Percentiles rank a stretch among this genome's conserved stretches.
These are phyloP conservation scores for Carex kokanica DNA, from an alignment of 176 grass and related monocot genomes.

Conservation along the genomic window DNA sequence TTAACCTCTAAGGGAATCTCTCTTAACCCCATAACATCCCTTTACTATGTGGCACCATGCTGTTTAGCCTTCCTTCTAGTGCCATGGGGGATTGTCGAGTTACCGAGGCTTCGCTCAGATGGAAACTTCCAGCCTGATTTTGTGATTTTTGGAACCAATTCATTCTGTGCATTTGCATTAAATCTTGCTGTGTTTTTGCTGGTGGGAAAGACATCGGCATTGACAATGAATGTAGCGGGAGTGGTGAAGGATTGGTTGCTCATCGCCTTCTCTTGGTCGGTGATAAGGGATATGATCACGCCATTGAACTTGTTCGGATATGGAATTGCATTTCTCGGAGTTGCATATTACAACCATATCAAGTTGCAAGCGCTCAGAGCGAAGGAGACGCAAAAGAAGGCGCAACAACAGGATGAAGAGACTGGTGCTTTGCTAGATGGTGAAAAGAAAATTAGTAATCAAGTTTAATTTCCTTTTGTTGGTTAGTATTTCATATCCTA, in stretches of 20 bases:
- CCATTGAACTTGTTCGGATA: slow-evolving; percentile 86
- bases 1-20: slow-evolving; percentile 94
- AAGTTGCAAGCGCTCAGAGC: slow-evolving; percentile 87
- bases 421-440: slow-evolving; percentile 52
- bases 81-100: slow-evolving; percentile 75
- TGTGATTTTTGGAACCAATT: slow-evolving; percentile 81
- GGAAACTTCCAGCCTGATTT: slow-evolving; percentile 69
- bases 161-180: slow-evolving; percentile 85
- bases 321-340: slow-evolving; percentile 79
- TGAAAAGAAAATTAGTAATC: slow-evolving; percentile 65
- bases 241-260: slow-evolving; percentile 97
- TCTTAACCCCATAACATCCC: slow-evolving; percentile 92
- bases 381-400: slow-evolving; percentile 82
- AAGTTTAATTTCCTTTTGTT: slow-evolving; percentile 36
- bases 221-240: slow-evolving; percentile 94
- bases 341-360: slow-evolving; percentile 86
- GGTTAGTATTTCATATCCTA: slow-evolving; percentile 9
- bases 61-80: slow-evolving; percentile 80
- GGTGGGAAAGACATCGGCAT: slow-evolving; percentile 91
- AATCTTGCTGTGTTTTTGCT: slow-evolving; percentile 93
- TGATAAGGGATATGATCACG: slow-evolving; percentile 83
- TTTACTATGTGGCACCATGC: slow-evolving; percentile 86
- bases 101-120: slow-evolving; percentile 54
- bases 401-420: slow-evolving; percentile 50
- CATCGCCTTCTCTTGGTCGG: slow-evolving; percentile 95